phyloP scores from a whole-genome alignment of 805 yeast species.

The Hanseniaspora hatyaiensis region DNA sequence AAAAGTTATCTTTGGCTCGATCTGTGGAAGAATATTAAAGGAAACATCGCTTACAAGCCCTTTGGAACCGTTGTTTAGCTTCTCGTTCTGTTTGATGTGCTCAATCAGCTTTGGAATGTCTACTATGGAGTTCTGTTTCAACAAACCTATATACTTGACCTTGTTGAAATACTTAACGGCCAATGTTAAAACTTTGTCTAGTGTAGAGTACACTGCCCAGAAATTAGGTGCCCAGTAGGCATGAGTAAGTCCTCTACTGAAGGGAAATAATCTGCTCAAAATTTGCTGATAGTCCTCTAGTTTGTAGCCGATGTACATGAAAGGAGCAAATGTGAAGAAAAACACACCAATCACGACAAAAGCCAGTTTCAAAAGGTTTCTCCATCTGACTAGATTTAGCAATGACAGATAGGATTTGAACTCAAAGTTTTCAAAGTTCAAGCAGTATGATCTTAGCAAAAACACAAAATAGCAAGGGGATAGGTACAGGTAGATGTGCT shows the following conservation, averaged over 20 bases:
- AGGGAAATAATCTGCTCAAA: slow-evolving; percentile 69
- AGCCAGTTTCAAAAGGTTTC: slow-evolving; percentile 50
- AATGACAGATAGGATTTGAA: slow-evolving; percentile 28
- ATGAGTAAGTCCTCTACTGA: slow-evolving; percentile 88
- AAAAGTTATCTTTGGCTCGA: slow-evolving; percentile 68
- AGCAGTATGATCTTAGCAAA: slow-evolving; percentile 58
- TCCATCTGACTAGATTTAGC: slow-evolving; percentile 39
- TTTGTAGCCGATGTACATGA: slow-evolving; percentile 38
- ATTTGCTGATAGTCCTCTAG: slow-evolving; percentile 47
- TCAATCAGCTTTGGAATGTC: slow-evolving; percentile 7
- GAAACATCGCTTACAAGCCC: slow-evolving; percentile 88
- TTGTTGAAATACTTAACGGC: slow-evolving; percentile 25
- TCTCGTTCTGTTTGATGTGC: slow-evolving; percentile 21
- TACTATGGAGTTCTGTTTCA: slow-evolving; percentile 13
- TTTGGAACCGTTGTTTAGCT: slow-evolving; percentile 46
- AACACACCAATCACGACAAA: slow-evolving; percentile 51
- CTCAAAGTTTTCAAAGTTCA: slow-evolving; percentile 33
- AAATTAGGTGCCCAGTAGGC: slow-evolving; percentile 97
- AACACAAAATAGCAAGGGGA: slow-evolving; percentile 90
- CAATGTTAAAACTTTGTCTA: slow-evolving; percentile 57
- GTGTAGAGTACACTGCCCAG: slow-evolving; percentile 87
- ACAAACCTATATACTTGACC: not conserved
- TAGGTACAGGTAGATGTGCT: slow-evolving; percentile 81
- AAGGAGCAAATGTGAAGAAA: slow-evolving; percentile 65
- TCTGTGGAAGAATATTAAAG: slow-evolving; percentile 68